Conservation (phyloP, 208 protist genomes). For the Naegleria lovaniensis region DNA sequence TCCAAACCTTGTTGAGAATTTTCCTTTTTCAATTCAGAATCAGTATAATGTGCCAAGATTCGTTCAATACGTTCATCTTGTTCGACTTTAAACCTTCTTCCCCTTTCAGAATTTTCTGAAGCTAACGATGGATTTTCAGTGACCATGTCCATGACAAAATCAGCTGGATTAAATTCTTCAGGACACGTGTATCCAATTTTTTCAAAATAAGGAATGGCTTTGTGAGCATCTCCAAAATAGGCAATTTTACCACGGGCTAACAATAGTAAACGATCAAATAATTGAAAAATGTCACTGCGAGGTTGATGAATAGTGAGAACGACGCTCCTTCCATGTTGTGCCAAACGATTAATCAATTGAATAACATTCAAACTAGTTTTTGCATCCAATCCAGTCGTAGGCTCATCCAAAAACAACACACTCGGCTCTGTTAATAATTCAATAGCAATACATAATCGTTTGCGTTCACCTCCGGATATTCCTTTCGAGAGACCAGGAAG, state of each 20-base stretch:
- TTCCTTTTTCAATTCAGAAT: not conserved
- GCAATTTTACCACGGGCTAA: not conserved
- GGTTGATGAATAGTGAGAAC: constrained; percentile 32
- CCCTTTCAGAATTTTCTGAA: not conserved
- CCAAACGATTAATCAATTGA: not conserved
- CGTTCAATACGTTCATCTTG: not conserved
- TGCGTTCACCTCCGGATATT: constrained; percentile 13
- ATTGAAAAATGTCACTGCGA: not conserved
- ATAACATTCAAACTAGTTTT: not conserved
- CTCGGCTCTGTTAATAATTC: not conserved
- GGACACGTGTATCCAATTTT: constrained; percentile 27
- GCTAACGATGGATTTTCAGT: not conserved
- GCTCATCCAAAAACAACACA: constrained; percentile 26
- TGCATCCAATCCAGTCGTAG: constrained; percentile 2
- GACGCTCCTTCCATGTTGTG: not conserved
- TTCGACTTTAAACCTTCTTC: not conserved
- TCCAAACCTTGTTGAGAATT: not conserved
- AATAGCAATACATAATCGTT: not conserved
- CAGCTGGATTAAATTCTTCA: constrained; percentile 38
- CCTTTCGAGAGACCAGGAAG: not conserved
- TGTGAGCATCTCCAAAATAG: constrained; percentile 24
- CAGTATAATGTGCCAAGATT: not conserved
- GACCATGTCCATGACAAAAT: constrained; percentile 37
- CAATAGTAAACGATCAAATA: constrained; percentile 28
- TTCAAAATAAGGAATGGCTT: constrained; percentile 16